phyloP scores from a whole-genome alignment of 2,329 filamentous ascomycete species.

The Clathrospora elynae region DNA sequence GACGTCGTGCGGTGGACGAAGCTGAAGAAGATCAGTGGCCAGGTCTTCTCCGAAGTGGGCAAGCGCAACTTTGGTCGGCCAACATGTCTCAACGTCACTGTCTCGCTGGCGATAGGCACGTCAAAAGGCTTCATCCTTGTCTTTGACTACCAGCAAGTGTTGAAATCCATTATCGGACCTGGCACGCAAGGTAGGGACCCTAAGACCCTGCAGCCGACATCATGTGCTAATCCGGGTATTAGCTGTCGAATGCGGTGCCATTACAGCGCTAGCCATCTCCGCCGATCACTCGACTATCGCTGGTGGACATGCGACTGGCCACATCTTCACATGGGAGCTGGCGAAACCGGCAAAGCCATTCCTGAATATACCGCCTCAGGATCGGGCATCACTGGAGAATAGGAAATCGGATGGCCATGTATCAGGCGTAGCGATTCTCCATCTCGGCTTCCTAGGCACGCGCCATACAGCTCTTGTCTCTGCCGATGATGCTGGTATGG shows the following conservation, averaged over 20 bases:
- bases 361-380: conserved; percentile 79
- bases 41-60: conserved; percentile 90
- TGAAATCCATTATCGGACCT: conserved; percentile 91
- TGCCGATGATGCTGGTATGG: conserved; percentile 94
- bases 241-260: conserved; percentile 88
- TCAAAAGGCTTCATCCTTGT: conserved; percentile 92
- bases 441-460: conserved; percentile 93
- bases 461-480: conserved; percentile 93
- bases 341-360: conserved; percentile 82
- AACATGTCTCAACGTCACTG: conserved; percentile 86
- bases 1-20: conserved; percentile 97
- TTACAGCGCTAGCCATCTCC: conserved; percentile 87
- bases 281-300: conserved; percentile 93
- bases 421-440: conserved; percentile 75
- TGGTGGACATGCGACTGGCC: conserved; percentile 84
- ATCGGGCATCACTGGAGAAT: conserved; percentile 66
- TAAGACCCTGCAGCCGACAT: not conserved
- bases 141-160: conserved; percentile 95
- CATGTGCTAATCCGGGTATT: conserved; percentile 39
- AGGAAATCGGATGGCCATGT: conserved; percentile 82
- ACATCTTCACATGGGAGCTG: conserved; percentile 97
- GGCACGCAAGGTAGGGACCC: conserved; percentile 76
- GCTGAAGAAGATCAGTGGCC: conserved; percentile 82
- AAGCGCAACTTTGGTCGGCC: conserved; percentile 91
- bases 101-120: conserved; percentile 87